phyloP scores from a whole-genome alignment of 1,284 basidiomycete genomes.

The Ceratobasidium sp. region DNA sequence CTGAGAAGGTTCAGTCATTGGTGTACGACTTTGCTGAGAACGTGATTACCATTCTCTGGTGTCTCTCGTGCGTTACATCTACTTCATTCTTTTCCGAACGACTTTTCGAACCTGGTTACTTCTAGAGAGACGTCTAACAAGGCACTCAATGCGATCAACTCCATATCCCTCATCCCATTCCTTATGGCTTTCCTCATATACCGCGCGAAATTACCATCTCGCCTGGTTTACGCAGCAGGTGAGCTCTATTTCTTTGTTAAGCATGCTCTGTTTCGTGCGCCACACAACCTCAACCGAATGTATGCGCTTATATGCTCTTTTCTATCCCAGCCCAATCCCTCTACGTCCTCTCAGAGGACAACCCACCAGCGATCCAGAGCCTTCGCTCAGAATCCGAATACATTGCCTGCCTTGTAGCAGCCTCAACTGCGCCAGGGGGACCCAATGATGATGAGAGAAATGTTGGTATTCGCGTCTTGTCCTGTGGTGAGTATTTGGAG shows the following conservation, averaged over 20 bases:
- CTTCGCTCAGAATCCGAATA: slow-evolving; percentile 70
- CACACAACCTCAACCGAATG: no score
- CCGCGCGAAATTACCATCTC: slow-evolving; percentile 70
- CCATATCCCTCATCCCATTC: slow-evolving; percentile 77
- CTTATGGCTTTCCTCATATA: slow-evolving; percentile 84
- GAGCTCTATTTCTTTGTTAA: slow-evolving; percentile 44
- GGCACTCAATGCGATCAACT: slow-evolving; percentile 86
- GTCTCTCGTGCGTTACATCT: slow-evolving; percentile 78
- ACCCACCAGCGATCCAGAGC: slow-evolving; percentile 71
- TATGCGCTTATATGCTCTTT: slow-evolving; percentile 40
- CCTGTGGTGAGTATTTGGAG: slow-evolving; percentile 73
- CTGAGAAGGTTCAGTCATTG: slow-evolving; percentile 76
- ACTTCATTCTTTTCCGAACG: background rate
- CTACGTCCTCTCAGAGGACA: slow-evolving; percentile 91
- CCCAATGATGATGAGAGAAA: slow-evolving; percentile 58
- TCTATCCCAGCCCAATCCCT: slow-evolving; percentile 78
- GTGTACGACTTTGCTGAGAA: slow-evolving; percentile 91
- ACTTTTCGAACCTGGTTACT: slow-evolving; percentile 45
- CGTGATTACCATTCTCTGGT: slow-evolving; percentile 91
- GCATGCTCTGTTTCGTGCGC: no score
- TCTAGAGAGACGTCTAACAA: slow-evolving; percentile 90
- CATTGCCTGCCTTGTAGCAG: slow-evolving; percentile 74
- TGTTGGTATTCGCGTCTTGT: slow-evolving; percentile 72
- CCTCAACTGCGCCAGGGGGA: slow-evolving; percentile 31
- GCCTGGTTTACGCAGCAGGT: slow-evolving; percentile 84